phyloP scores from a whole-genome alignment of 2,329 filamentous ascomycete genomes.

The Beauveria sp. region DNA sequence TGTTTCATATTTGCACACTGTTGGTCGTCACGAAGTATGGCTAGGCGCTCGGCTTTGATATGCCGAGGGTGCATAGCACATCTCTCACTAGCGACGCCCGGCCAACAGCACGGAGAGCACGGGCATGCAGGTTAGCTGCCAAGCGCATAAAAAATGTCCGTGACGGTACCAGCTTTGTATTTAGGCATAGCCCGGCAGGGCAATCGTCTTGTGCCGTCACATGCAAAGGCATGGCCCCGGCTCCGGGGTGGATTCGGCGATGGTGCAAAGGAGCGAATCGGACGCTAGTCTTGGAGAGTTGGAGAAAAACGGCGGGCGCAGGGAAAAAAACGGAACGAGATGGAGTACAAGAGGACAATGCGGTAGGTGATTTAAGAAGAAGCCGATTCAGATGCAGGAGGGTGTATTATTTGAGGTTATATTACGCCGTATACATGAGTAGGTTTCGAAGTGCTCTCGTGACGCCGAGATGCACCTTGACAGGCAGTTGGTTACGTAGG shows the following conservation, averaged over 20 bases:
- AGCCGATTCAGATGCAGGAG: neutral
- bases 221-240: slow-evolving; percentile 5
- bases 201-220: neutral
- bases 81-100: neutral
- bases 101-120: neutral
- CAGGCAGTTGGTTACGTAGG: too few relatives aligned
- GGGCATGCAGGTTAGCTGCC: too few relatives aligned
- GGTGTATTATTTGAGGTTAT: neutral
- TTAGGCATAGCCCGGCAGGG: neutral
- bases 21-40: neutral
- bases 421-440: neutral
- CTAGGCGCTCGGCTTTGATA: neutral
- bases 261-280: slow-evolving; percentile 8
- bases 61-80: neutral
- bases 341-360: neutral
- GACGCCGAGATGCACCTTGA: too few relatives aligned
- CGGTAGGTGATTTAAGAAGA: neutral
- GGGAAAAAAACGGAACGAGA: slow-evolving; percentile 5
- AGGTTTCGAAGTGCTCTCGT: too few relatives aligned
- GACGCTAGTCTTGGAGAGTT: neutral
- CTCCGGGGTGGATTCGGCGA: slow-evolving; percentile 1
- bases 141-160: neutral
- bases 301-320: neutral
- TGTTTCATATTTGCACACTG: too few relatives aligned
- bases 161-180: neutral